Base-by-base conservation (phyloP, 2,329 filamentous ascomycete genomes). In the Didymella lethalis region DNA sequence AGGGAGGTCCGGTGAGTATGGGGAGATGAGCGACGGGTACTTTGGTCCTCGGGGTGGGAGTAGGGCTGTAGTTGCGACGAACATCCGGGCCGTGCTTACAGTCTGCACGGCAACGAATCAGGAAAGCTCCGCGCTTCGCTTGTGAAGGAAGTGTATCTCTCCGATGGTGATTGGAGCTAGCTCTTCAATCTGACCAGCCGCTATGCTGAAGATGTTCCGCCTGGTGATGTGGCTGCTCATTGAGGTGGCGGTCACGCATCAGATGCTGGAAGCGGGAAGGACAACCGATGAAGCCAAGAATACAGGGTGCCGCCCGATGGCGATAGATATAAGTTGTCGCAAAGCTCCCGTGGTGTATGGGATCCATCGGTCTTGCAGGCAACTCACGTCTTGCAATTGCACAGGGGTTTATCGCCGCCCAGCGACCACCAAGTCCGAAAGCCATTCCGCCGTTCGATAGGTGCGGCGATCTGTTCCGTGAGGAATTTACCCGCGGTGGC, bases 371-470 rank as follows among this genome's bases (percentile, higher is more conserved):
- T 7, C 16, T 45, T 14, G 77, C 78, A 0, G 81, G 81, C 0
- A 82, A 83, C 54, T 80, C 78, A 0, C 71, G 73, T 7, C 72
- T 82, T 10, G 80, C 79, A 0, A 80, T 75, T 29, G 68, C 73
- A 0, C 80, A 82, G 54, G 80, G 77, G 76, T 78, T 78, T 44
- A 75, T 81, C 11, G 81, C 80, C 0, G 69, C 78, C 0, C 64
- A 76, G 38, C 69, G 75, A 16, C 81, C 81, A 14, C 81, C 80
- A 0, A 73, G 70, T 12, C 70, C 82, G 7, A 73, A 72, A 20
- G 74, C 75, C 0, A 81, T 83, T 32, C 80, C 79, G 0, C 83
- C 73, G 40, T 81, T 80, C 80, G 82, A 84, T 62, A 81, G 79
- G 14, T 77, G 70, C 38, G 75, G 75, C 0, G 82, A 84, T 60